A percentile compares a stretch with the other conserved stretches of the same genome.
phyloP scores from a whole-genome alignment of 1,284 basidiomycete species.

The Malassezia sp. region DNA sequence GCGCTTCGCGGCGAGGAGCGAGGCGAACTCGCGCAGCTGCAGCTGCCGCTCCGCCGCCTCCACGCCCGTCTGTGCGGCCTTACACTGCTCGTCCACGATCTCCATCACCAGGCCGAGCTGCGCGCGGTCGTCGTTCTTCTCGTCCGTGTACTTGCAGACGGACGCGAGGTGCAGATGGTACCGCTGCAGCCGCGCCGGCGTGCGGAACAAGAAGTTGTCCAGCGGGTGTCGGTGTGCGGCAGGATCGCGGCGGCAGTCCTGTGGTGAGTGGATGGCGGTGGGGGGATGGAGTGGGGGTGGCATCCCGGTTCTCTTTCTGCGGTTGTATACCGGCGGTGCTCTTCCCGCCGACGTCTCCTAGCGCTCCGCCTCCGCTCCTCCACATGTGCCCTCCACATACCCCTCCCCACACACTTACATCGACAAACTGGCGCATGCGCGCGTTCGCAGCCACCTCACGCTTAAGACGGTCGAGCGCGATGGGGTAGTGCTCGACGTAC shows the following conservation, averaged over 20 bases:
- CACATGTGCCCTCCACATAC: too few relatives aligned
- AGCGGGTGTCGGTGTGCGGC: constrained; percentile 70
- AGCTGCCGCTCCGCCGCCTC: constrained; percentile 36
- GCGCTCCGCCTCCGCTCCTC: too few relatives aligned
- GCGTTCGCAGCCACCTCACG: constrained; percentile 72
- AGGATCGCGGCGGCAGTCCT: constrained; percentile 54
- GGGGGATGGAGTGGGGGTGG: too few relatives aligned
- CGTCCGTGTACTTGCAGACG: constrained; percentile 53
- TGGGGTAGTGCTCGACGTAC: constrained; percentile 72
- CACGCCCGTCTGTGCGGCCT: constrained; percentile 35
- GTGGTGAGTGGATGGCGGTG: too few relatives aligned
- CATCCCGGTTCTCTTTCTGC: too few relatives aligned
- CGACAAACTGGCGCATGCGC: constrained; percentile 73
- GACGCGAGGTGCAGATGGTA: constrained; percentile 79
- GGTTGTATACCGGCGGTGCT: too few relatives aligned
- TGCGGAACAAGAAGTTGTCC: constrained; percentile 73
- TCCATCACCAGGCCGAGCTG: constrained; percentile 32
- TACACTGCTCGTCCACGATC: constrained; percentile 42
- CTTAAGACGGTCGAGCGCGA: constrained; percentile 72
- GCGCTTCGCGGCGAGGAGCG: constrained; percentile 30
- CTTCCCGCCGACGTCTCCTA: too few relatives aligned
- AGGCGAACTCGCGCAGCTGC: constrained; percentile 34
- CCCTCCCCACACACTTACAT: too few relatives aligned
- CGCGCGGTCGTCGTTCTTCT: constrained; percentile 27
- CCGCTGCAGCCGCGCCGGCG: constrained; percentile 75